Evolutionary conservation across 108 stramenopile genomes (phyloP).

Genomic region (Skeletonema marinoi): DNA sequence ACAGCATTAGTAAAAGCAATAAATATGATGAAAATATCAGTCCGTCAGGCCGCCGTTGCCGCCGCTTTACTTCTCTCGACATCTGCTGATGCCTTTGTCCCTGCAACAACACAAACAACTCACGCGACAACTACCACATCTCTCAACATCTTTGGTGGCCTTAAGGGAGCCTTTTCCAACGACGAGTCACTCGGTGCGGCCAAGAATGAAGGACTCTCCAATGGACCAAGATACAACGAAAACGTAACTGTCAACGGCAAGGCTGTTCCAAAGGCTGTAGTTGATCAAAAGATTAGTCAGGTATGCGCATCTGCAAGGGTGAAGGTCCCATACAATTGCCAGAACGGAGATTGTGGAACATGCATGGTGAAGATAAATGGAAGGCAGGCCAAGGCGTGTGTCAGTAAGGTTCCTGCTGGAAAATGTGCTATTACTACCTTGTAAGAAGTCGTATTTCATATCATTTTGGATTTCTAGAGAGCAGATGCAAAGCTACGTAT

Average conservation of each 20-base stretch:
- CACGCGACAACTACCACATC: slow-evolving; percentile 32
- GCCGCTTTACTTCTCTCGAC: neutral
- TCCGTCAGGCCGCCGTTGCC: neutral
- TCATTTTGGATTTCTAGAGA: neutral
- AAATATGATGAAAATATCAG: neutral
- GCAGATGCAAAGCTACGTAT: neutral
- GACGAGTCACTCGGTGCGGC: slow-evolving; percentile 72
- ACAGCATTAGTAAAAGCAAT: neutral
- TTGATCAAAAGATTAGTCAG: slow-evolving; percentile 78
- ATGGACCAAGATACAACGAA: slow-evolving; percentile 78
- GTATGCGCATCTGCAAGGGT: slow-evolving; percentile 77
- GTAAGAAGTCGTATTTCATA: slow-evolving; percentile 18
- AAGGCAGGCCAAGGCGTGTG: slow-evolving; percentile 80
- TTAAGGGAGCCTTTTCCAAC: slow-evolving; percentile 80
- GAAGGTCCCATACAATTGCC: slow-evolving; percentile 86
- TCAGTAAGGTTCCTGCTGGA: slow-evolving; percentile 59
- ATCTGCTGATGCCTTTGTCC: neutral
- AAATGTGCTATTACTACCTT: slow-evolving; percentile 70
- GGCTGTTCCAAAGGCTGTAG: slow-evolving; percentile 67
- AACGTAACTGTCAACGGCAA: slow-evolving; percentile 86
- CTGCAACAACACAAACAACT: neutral
- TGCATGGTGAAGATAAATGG: slow-evolving; percentile 83
- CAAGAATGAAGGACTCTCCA: slow-evolving; percentile 70
- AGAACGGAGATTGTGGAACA: slow-evolving; percentile 86
- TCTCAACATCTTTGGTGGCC: slow-evolving; percentile 67